Base-by-base conservation (phyloP, 176 grass and related monocot species). In the Leersia perrieri region DNA sequence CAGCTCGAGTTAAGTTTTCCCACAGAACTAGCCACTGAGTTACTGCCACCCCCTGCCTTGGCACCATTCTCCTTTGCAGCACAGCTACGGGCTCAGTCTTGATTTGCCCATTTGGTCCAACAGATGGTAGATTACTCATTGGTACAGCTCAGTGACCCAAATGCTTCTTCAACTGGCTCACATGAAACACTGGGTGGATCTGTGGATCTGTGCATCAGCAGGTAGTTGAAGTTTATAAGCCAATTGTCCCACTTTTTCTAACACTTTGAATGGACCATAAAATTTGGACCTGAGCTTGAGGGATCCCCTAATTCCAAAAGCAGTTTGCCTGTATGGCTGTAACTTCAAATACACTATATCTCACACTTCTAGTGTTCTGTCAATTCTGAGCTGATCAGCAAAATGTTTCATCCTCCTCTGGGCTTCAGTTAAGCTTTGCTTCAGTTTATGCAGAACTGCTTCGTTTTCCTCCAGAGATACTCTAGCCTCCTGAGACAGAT, bases 281-380 rank as follows among this genome's bases (percentile, higher is more conserved):
- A 61, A 61, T 4, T 61, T 61, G 0, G 23, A 27, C 1, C 26
- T 23, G 3, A 61, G 3, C 8, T 13, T 29, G 8, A 61, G 25
- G 1, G 27, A 5, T 0, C 60, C 27, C 13, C 26, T 1, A 0
- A 63, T 14, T 0, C 60, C 27, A 31, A 63, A 16, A 0, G 60
- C 26, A 1, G 11, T 13, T 12, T 29, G 1, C 3, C 60, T 3
- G 3, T 63, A 63, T 1, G 60, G 60, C 1, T 29, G 25, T 1
- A 63, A 5, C 1, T 63, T 63, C 5, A 62, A 12, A 3, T 63
- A 63, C 0, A 63, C 60, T 11, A 63, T 63, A 3, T 63, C 26
- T 3, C 60, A 11, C 1, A 13, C 0, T 13, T 51, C 0, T 0
- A 33, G 8, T 5, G 0, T 0, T 15, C 62, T 31, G 5, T 31